Base-by-base conservation (phyloP, 2,329 filamentous ascomycete genomes). In the Penicillium sp. region DNA sequence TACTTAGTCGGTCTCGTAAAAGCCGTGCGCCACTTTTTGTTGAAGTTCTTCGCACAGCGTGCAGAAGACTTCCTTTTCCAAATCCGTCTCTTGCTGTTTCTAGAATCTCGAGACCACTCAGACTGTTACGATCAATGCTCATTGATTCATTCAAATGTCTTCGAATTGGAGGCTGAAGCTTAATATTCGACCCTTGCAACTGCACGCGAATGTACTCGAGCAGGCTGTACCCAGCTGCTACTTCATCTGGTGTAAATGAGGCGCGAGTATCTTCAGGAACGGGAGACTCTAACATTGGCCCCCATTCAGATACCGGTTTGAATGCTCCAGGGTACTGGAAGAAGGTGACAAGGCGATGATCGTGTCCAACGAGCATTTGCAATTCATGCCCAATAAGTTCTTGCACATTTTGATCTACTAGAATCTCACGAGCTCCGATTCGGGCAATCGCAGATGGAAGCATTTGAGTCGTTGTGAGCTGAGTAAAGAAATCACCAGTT, bases 401-500 rank as follows among this genome's bases (percentile, higher is more conserved):
- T 62, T 86, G 80, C 9, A 88, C 72, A 26, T 79, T 75, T 64
- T 88, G 80, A 65, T 91, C 86, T 2, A 97, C 78, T 3, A 99
- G 83, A 48, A 97, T 86, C 71, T 99, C 94, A 42, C 88, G 83
- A 1, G 94, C 91, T 17, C 85, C 85, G 60, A 97, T 88, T 26
- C 93, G 86, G 28, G 92, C 89, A 48, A 97, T 79, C 19, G 89
- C 86, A 10, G 92, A 91, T n/a, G 89, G 81, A 5, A 99, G 77
- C 52, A 87, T 86, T 47, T 83, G 78, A 8, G 92, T 74, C 19
- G 87, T 86, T 0, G 89, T 87, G 17, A 79, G 79, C 69, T 97
- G 91, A 0, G 91, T 96, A 67, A 87, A 91, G 74, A 99, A 99
- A 66, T 93, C 89, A 14, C 94, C 94, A 3, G 94, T 99, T 9